These are phyloP conservation scores for Vigna radiata DNA, from an alignment of 306 rosid genomes.

Conservation along the genomic window DNA sequence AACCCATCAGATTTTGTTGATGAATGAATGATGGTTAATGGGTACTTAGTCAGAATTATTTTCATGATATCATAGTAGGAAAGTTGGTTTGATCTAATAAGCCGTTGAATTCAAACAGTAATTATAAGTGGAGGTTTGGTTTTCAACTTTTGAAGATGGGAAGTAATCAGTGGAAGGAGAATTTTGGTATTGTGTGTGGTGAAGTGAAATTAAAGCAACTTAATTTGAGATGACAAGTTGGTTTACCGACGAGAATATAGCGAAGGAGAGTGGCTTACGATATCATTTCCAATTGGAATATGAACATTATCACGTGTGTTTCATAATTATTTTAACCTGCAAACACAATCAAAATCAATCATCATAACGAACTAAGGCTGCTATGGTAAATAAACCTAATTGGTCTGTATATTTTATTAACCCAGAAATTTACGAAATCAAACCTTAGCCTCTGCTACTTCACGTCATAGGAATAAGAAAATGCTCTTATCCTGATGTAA, in stretches of 20 bases:
- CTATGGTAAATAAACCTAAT: neutral
- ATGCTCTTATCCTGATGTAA: neutral
- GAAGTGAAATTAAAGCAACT: slow-evolving; percentile 71
- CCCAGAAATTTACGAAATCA: neutral
- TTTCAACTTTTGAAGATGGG: slow-evolving; percentile 35
- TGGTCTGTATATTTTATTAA: neutral
- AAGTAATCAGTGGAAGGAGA: slow-evolving; percentile 29
- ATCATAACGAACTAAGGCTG: neutral
- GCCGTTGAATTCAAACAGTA: slow-evolving; percentile 45
- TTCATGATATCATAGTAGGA: slow-evolving; percentile 28
- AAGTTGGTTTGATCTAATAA: slow-evolving; percentile 49
- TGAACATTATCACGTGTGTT: slow-evolving; percentile 43
- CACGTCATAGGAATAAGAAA: too few species aligned
- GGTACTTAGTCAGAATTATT: slow-evolving; percentile 36
- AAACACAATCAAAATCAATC: slow-evolving; percentile 16
- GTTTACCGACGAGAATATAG: slow-evolving; percentile 34
- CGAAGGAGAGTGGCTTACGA: slow-evolving; percentile 47
- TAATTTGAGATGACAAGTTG: slow-evolving; percentile 49
- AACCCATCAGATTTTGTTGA: neutral
- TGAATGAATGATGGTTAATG: slow-evolving; percentile 32
- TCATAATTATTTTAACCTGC: slow-evolving; percentile 41
- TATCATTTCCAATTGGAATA: slow-evolving; percentile 57
- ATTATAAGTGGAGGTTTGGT: slow-evolving; percentile 49
- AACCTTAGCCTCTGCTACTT: neutral
- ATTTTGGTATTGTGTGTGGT: slow-evolving; percentile 18